Base-by-base conservation (phyloP, 495 filamentous ascomycete genomes). In the Podospora pseudopauciseta region DNA sequence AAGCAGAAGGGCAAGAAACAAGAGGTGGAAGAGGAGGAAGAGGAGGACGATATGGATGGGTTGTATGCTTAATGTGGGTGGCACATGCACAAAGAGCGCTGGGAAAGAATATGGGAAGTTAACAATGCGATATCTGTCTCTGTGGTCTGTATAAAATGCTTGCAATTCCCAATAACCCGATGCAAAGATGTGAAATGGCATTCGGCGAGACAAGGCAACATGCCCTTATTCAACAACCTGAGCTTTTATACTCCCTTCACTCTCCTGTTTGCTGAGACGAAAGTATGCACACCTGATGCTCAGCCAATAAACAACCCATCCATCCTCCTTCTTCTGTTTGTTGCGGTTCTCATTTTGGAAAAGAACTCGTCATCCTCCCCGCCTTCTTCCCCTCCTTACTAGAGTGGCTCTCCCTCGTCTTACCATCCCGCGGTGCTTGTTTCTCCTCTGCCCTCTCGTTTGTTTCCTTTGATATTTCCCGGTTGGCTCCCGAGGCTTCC, bases 11-110 rank as follows among this genome's bases (percentile, higher is more conserved):
- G 90, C 75, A 86, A 32, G 15, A 5, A 49, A 16, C 84, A 84
- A 62, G 81, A 82, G 64, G 71, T 78, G 49, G 79, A 81, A 18
- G 83, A 83, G 5, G 87, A 88, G 0, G 86, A 84, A 9, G 85
- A 90, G 65, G 87, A 89, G 63, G 86, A 89, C 67, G 89, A 91
- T 76, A 86, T 87, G 80, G 88, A 92, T 83, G 88, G 88, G 7
- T 84, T 92, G 82, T 94, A 92, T 80, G 89, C 87, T 63, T 93
- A 72, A 84, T 34, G 49, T 20, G 39, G 39, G 5, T 13, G 0
- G 13, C 1, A 58, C 18, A 20, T 15, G 6, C 20, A 26, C 49
- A 11, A 27, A 20, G 54, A 44, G 49, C 19, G 64, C 34, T 60
- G 5, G 34, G 34, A 39, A 39, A 39, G 34, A 11, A 39, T 6